Conservation (phyloP, 495 filamentous ascomycete genomes). For the Penicillium subrubescens region DNA sequence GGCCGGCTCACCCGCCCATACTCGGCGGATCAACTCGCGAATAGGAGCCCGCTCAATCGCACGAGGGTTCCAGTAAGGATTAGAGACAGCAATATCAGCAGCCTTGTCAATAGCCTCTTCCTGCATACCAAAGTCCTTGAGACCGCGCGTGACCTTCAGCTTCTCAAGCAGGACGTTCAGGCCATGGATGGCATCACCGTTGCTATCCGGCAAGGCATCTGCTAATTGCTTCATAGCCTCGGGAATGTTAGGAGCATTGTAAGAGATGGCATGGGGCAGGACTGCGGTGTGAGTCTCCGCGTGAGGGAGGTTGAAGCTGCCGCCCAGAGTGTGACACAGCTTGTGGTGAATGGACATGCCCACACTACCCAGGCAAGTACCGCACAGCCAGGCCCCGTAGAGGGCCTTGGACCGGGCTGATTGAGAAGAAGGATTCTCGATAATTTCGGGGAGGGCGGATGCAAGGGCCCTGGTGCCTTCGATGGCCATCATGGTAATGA, state of each 20-base stretch:
- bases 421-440: conserved; percentile 48
- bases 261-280: conserved; percentile 66
- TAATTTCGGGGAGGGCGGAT: conserved; percentile 57
- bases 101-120: conserved; percentile 68
- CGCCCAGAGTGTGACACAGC: conserved; percentile 68
- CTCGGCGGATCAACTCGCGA: conserved; percentile 64
- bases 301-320: conserved; percentile 69
- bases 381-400: conserved; percentile 70
- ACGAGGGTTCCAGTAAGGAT: conserved; percentile 68
- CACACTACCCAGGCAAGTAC: conserved; percentile 62
- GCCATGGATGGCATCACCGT: conserved; percentile 61
- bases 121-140: conserved; percentile 64
- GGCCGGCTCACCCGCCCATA: conserved; percentile 69
- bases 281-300: conserved; percentile 72
- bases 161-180: conserved; percentile 61
- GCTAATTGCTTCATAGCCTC: conserved; percentile 60
- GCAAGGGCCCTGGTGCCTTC: conserved; percentile 59
- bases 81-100: conserved; percentile 63
- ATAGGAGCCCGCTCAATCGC: conserved; percentile 57
- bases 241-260: conserved; percentile 66
- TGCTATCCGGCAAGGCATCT: conserved; percentile 58
- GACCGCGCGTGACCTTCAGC: conserved; percentile 58
- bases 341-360: conserved; percentile 75
- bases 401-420: conserved; percentile 59
- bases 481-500: conserved; percentile 58